phyloP scores from a whole-genome alignment of 2,329 filamentous ascomycete species.

The Nemania abortiva region DNA sequence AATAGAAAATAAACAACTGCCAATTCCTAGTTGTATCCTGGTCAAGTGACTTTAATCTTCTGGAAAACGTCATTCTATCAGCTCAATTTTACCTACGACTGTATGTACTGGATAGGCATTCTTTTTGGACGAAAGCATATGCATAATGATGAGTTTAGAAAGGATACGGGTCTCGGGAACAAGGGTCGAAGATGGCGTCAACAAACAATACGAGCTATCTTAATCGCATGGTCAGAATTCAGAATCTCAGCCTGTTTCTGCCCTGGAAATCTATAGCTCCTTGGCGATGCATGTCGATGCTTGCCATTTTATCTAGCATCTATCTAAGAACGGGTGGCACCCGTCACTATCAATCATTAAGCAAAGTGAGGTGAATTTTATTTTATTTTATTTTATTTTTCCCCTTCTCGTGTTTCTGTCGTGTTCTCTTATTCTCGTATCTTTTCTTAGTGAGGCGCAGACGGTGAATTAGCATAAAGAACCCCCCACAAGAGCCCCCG shows the following conservation, averaged over 20 bases:
- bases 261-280: neutral
- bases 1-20: neutral
- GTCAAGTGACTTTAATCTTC: neutral
- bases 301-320: neutral
- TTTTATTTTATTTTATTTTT: conserved; percentile 14
- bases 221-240: neutral
- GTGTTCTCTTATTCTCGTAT: conserved; percentile 34
- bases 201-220: conserved; percentile 30
- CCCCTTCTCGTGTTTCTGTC: conserved; percentile 34
- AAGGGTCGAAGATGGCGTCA: conserved; percentile 33
- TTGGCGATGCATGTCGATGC: neutral
- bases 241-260: neutral
- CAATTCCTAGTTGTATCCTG: neutral
- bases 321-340: conserved; percentile 10
- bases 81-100: neutral
- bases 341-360: conserved; percentile 9
- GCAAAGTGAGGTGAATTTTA: neutral
- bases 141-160: conserved; percentile 29
- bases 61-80: conserved; percentile 1
- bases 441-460: conserved; percentile 20
- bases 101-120: neutral
- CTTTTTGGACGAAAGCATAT: conserved; percentile 19
- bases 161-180: conserved; percentile 33
- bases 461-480: conserved; percentile 6
- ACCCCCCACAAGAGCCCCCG: conserved; percentile 21